A percentile compares a stretch with the other conserved stretches of the same genome.
Conservation (phyloP, 352 stramenopile species). For the Thraustochytrium sp. region DNA sequence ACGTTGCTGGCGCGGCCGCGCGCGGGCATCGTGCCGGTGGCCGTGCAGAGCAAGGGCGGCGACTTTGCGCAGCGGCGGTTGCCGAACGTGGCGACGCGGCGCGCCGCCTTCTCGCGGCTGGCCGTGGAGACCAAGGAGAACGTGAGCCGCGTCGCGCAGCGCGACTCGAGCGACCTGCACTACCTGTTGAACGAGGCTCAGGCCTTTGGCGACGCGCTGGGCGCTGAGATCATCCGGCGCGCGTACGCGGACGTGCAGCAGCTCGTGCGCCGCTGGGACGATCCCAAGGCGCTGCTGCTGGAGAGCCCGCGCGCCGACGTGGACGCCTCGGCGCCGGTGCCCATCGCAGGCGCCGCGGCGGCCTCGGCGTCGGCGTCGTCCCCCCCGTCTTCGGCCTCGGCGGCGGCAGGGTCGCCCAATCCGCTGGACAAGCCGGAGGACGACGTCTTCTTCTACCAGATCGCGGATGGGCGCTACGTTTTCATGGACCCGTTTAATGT, state of each 20-base stretch:
- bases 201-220: neutral
- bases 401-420: neutral
- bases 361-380: neutral
- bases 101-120: constrained; percentile 1
- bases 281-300: neutral
- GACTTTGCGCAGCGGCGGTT: neutral
- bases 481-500: constrained; percentile 9
- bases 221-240: neutral
- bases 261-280: neutral
- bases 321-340: no score
- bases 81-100: neutral
- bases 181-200: neutral
- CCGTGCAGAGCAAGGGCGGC: neutral
- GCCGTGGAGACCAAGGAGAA: neutral
- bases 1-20: neutral
- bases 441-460: constrained; percentile 28
- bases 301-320: no score
- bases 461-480: neutral
- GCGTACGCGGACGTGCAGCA: neutral
- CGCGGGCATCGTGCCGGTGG: neutral
- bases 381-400: neutral
- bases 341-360: neutral
- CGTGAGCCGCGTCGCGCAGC: neutral
- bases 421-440: neutral
- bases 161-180: neutral